These are phyloP conservation scores for Bertia moriformis DNA, from an alignment of 2,329 filamentous ascomycete species.

Conservation along the genomic window DNA sequence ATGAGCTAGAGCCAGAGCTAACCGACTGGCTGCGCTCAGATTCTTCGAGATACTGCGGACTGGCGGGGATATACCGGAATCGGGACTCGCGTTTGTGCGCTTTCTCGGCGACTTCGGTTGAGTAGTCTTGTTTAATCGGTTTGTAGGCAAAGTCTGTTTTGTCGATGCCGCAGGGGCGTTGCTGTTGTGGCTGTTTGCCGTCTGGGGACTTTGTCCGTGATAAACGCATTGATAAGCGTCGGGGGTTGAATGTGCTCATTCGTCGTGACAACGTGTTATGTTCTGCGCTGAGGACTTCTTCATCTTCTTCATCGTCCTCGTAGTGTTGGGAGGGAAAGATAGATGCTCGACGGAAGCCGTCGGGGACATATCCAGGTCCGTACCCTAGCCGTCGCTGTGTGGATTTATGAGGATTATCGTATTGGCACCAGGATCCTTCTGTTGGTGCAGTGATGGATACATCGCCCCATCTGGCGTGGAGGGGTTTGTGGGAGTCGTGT, in stretches of 20 bases:
- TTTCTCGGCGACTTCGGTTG: conserved; percentile 11
- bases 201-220: too few species aligned
- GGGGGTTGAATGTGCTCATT: neutral
- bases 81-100: conserved; percentile 5
- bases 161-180: too few species aligned
- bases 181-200: too few species aligned
- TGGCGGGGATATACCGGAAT: conserved; percentile 17
- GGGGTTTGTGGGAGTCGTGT: conserved; percentile 7
- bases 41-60: conserved; percentile 10
- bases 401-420: conserved; percentile 12
- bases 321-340: too few species aligned
- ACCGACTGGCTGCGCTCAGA: conserved; percentile 7
- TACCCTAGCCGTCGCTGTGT: conserved; percentile 7
- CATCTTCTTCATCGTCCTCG: too few species aligned
- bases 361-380: conserved; percentile 14
- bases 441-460: neutral
- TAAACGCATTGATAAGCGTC: neutral
- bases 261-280: conserved; percentile 2
- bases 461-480: neutral
- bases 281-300: too few species aligned
- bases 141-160: conserved; percentile 15
- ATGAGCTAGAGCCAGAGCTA: conserved; percentile 1
- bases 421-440: conserved; percentile 2
- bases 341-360: too few species aligned
- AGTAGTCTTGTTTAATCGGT: conserved; percentile 15